Base-by-base conservation (phyloP, 345 rosid genomes). In the Salix koriyanagi region DNA sequence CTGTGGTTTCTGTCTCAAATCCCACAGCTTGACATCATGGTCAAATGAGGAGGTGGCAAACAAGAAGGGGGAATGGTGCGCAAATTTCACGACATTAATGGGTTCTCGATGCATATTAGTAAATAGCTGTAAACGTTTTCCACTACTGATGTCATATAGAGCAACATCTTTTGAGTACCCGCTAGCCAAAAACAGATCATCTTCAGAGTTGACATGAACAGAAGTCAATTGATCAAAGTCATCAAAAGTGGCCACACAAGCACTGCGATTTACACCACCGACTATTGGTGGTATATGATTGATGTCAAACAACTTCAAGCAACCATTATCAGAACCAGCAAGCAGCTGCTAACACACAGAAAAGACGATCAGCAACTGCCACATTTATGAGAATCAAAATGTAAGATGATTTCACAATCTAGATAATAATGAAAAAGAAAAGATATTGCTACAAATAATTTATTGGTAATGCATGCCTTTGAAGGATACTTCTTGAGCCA, bases 1-100 rank as follows among this genome's bases (percentile, higher is more conserved):
- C 23, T 85, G 68, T 7, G 97, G 97, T 67, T 87, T 89, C 81
- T 89, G 97, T 78, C 99, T 89, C 85, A 95, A 81, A 79, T 95
- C 99, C 99, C 99, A 95, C 52, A 92, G 82, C 76, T 91, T 95
- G 77, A 95, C 90, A 73, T 95, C 99, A 36, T 76, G 91, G 83
- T 95, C 99, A 75, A 95, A 95, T 34, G 99, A 95, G 28, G 99
- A 92, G 18, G 99, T 92, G 28, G 99, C 97, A 79, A 92, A 95
- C 77, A 93, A n/a, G 32, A 84, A 87, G 28, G 99, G 97, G 23
- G 94, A 89, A 84, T 91, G 97, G 83, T 95, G 91, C 1, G 97
- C 85, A 72, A 95, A 95, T 77, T 95, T 92, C 72, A 91, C 99
- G 44, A 95, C 99, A 74, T 95, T 95, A n/a, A 95, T 95, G 76